Percentiles rank a stretch among this genome's conserved stretches.
Conservation (phyloP, 805 yeast genomes). For the Metschnikowia cubensis region DNA sequence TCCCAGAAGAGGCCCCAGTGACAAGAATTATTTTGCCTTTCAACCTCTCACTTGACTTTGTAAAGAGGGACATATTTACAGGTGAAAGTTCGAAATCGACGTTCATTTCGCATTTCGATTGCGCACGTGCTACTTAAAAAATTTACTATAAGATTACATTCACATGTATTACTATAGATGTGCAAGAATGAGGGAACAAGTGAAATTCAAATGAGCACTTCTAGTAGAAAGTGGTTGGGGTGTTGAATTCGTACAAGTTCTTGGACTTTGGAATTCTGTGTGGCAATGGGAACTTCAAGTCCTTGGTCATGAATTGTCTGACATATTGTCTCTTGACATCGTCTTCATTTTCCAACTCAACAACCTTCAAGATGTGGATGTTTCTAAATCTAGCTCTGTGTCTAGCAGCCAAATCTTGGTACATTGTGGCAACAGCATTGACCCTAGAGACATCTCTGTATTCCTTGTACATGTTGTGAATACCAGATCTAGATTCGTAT, state of each 20-base stretch:
- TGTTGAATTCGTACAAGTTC: slow-evolving; percentile 83
- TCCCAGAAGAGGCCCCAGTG: slow-evolving; percentile 95
- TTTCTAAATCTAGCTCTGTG: slow-evolving; percentile 99
- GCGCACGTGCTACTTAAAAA: not conserved
- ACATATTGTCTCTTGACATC: slow-evolving; percentile 99
- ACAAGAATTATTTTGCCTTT: slow-evolving; percentile 75
- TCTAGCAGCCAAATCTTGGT: slow-evolving; percentile 99
- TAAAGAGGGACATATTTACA: not conserved
- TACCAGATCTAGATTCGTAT: slow-evolving; percentile 99
- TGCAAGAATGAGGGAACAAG: slow-evolving; percentile 8
- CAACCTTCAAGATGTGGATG: slow-evolving; percentile 98
- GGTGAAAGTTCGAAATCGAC: not conserved
- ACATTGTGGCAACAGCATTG: slow-evolving; percentile 96
- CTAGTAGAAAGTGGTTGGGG: slow-evolving; percentile 98
- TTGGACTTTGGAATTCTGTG: slow-evolving; percentile 95
- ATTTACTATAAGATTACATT: slow-evolving; percentile 12
- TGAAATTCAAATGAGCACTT: slow-evolving; percentile 14
- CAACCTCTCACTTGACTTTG: slow-evolving; percentile 73
- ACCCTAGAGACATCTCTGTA: slow-evolving; percentile 99
- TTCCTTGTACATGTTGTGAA: slow-evolving; percentile 99
- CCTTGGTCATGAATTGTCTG: slow-evolving; percentile 92
- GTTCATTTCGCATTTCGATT: not conserved
- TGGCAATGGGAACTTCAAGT: slow-evolving; percentile 99
- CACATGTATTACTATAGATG: slow-evolving; percentile 18
- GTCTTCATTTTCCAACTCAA: slow-evolving; percentile 94